Conservation (phyloP, 805 yeast species). For the Ogataea zsoltii region DNA sequence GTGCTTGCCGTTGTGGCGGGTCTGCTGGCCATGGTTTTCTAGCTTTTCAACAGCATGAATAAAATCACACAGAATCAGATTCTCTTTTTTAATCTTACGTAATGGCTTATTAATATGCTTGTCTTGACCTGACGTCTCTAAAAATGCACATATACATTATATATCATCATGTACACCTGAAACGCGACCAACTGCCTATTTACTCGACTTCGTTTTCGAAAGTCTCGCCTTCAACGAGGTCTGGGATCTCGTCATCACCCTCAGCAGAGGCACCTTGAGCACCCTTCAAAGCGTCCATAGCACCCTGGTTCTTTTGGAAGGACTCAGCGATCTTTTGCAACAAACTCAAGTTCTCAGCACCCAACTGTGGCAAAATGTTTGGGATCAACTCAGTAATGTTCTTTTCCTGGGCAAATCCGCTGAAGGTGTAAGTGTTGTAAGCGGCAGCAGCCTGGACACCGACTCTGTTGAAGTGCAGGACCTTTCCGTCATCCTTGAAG, state of each 20-base stretch:
- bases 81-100: no score
- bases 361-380: conserved; percentile 91
- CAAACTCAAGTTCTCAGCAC: conserved; percentile 91
- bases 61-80: no score
- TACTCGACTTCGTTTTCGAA: conserved; percentile 59
- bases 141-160: neutral
- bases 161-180: conserved; percentile 11
- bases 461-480: conserved; percentile 93
- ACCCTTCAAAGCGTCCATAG: conserved; percentile 36
- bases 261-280: conserved; percentile 44
- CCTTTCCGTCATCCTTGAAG: conserved; percentile 95
- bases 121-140: neutral
- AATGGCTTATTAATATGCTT: neutral
- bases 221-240: conserved; percentile 85
- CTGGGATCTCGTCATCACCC: conserved; percentile 70
- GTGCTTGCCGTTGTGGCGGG: conserved; percentile 14
- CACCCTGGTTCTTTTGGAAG: conserved; percentile 59
- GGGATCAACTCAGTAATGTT: conserved; percentile 90
- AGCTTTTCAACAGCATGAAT: neutral
- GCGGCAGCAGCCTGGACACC: conserved; percentile 93
- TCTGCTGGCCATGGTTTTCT: conserved; percentile 20
- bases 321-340: conserved; percentile 88
- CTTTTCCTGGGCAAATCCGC: conserved; percentile 94
- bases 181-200: conserved; percentile 1
- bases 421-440: conserved; percentile 89